Conservation (phyloP, 2,329 filamentous ascomycete species). For the Didymella arachidicola region DNA sequence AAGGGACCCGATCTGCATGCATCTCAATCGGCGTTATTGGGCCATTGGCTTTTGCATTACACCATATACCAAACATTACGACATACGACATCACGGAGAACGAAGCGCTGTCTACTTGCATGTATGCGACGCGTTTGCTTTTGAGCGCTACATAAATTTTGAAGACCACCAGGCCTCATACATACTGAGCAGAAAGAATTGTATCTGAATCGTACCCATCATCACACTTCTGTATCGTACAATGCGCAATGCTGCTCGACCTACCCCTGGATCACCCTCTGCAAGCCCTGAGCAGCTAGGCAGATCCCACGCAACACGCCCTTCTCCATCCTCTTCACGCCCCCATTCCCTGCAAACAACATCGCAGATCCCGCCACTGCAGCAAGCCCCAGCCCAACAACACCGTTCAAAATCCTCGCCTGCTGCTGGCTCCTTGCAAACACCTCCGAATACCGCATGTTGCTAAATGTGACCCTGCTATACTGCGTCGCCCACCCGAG, state of each 20-base stretch:
- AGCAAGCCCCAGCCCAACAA: conserved; percentile 35
- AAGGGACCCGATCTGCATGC: not conserved
- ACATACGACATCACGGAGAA: conserved; percentile 2
- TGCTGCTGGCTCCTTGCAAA: conserved; percentile 67
- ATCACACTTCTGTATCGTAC: too few relatives aligned
- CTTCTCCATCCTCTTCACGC: conserved; percentile 35
- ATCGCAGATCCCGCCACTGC: conserved; percentile 28
- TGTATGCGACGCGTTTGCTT: not conserved
- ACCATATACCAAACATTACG: conserved; percentile 15
- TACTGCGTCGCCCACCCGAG: conserved; percentile 94
- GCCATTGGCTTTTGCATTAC: not conserved
- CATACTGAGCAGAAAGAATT: not conserved
- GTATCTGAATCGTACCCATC: too few relatives aligned
- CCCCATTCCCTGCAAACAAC: conserved; percentile 36
- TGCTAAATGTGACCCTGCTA: conserved; percentile 89
- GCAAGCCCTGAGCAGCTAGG: conserved; percentile 33
- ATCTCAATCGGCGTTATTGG: conserved; percentile 7
- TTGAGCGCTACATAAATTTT: not conserved
- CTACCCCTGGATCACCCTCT: conserved; percentile 29
- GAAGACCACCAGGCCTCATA: not conserved
- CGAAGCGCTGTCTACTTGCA: not conserved
- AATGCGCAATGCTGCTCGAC: too few relatives aligned
- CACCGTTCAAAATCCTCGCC: conserved; percentile 42
- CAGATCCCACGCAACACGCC: conserved; percentile 40
- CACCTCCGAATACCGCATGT: conserved; percentile 88